Conservation (phyloP, 2,329 filamentous ascomycete genomes). For the Knufia petricola region DNA sequence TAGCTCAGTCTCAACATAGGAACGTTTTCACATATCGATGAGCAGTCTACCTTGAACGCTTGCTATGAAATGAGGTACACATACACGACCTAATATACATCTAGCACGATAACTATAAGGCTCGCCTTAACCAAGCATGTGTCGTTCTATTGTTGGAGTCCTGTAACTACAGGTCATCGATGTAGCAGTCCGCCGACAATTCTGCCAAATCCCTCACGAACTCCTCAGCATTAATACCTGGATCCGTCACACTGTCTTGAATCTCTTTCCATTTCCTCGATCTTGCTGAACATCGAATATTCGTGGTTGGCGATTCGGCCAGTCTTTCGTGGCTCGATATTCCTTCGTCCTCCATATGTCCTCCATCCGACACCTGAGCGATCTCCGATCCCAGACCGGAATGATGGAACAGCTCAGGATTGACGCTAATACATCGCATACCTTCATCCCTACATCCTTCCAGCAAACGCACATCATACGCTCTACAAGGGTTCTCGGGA, state of each 20-base stretch:
- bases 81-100: no score
- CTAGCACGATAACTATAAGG: no score
- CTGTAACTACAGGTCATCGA: neutral
- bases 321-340: neutral
- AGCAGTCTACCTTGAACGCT: no score
- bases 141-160: neutral
- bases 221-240: neutral
- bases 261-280: conserved; percentile 5
- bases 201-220: conserved; percentile 5
- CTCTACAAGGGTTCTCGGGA: conserved; percentile 26
- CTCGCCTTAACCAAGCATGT: no score
- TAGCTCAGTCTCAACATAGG: no score
- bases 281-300: conserved; percentile 9
- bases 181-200: conserved; percentile 3
- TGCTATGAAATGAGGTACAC: no score
- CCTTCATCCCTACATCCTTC: conserved; percentile 25
- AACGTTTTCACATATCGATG: no score
- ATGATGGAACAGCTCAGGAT: conserved; percentile 30
- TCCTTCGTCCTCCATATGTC: neutral
- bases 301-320: conserved; percentile 1
- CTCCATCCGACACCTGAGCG: conserved; percentile 4
- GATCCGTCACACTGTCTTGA: conserved; percentile 4
- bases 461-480: conserved; percentile 30
- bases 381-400: conserved; percentile 12
- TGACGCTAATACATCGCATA: conserved; percentile 30